phyloP scores from a whole-genome alignment of 495 filamentous ascomycete species.

The Filosporella fistucella region DNA sequence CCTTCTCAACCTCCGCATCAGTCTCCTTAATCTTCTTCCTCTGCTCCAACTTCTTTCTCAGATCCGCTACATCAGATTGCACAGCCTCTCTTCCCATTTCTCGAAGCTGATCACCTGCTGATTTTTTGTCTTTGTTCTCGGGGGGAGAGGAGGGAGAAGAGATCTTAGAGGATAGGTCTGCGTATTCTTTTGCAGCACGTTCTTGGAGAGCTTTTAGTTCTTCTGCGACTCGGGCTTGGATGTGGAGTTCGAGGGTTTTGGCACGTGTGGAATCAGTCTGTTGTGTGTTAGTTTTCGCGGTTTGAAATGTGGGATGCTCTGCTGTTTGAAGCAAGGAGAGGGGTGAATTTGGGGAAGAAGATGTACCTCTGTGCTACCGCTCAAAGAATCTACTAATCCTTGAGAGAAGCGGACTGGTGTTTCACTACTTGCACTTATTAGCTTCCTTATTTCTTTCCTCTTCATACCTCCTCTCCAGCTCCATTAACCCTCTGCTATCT shows the following conservation, averaged over 20 bases:
- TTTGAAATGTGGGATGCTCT: background rate
- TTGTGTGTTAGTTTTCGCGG: background rate
- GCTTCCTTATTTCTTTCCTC: too few relatives aligned
- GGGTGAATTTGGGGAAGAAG: background rate
- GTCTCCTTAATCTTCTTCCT: conserved; percentile 65
- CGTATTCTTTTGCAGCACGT: conserved; percentile 50
- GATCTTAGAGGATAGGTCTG: conserved; percentile 58
- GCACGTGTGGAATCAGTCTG: conserved; percentile 85
- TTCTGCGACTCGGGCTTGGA: conserved; percentile 79
- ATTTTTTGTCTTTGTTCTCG: conserved; percentile 13
- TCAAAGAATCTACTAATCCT: conserved; percentile 74
- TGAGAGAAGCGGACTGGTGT: conserved; percentile 83
- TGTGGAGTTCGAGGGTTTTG: conserved; percentile 77
- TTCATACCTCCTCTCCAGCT: too few relatives aligned
- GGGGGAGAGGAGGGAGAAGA: conserved; percentile 28
- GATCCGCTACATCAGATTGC: conserved; percentile 64
- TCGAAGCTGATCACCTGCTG: conserved; percentile 31
- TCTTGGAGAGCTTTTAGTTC: conserved; percentile 75
- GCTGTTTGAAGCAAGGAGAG: background rate
- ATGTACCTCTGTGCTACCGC: conserved; percentile 77
- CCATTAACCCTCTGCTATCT: too few relatives aligned
- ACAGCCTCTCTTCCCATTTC: conserved; percentile 48
- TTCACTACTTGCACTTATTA: conserved; percentile 59
- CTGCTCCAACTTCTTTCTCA: conserved; percentile 69
- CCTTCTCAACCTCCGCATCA: conserved; percentile 64